Evolutionary conservation across 495 filamentous ascomycete species (phyloP), one percentile per base, ranked within the genome.

Genomic region (Lineolata rhizophorae): DNA sequence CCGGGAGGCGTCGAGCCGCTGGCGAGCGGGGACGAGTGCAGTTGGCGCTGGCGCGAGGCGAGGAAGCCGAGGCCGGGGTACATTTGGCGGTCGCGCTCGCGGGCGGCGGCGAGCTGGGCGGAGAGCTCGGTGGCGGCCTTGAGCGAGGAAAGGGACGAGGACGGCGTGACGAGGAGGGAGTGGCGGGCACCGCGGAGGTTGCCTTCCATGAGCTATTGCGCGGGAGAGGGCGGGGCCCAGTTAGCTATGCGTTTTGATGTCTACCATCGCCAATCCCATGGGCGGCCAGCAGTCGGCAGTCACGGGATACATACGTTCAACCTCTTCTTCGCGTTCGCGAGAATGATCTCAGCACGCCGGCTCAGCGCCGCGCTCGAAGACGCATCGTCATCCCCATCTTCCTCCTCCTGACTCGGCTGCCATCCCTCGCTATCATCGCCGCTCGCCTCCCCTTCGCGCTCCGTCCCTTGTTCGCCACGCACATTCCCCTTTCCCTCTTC

Each of bases 321-420:
- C 41, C 82, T 63, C 49, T 67, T 72, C 54, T 93, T 93, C 18
- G 83, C 83, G 54, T 90, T 90, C 21, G 80, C 78, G 27, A 93
- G 57, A 47, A 92, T 92, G 36, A 77, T 57, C 49, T 93, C 83
- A 8, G 83, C 83, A 43, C 79, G 63, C 37, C 70, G 72, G 45
- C 78, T 87, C 47, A 92, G 48, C 4, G 78, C 70, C 9, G 65
- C 70, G 28, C 72, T 74, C 17, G 79, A 76, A 40, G 70, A 65
- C 29, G 67, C 61, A 24, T 60, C 60, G 24, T 51, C 57, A 36
- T 52, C 42, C 4, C 35, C 40, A 8, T 32, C 30, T 8, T 33
- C 32, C 29, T 49, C 44, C 31, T 20, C 31, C 5, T 35, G 32
- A 27, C 37, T 30, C 31, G 42, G 22, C 27, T 30, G 2, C 45